phyloP scores from a whole-genome alignment of 345 rosid species.

The Citrus glauca region DNA sequence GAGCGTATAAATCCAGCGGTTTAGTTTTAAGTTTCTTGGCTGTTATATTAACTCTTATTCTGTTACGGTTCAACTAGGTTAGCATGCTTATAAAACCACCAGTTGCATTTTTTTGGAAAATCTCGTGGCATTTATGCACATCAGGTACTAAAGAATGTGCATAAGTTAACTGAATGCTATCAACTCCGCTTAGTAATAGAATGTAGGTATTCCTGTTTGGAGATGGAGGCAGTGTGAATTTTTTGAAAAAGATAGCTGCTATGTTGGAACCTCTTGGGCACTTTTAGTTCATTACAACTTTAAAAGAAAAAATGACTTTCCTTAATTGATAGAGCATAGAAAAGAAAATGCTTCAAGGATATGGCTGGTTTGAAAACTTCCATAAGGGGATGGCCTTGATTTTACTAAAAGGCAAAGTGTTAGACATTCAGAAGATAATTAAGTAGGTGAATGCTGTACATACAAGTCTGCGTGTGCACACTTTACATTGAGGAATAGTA shows the following conservation, averaged over 20 bases:
- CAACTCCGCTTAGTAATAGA: background rate
- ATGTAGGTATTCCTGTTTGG: background rate
- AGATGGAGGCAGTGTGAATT: background rate
- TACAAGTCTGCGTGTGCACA: background rate
- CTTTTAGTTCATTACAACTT: background rate
- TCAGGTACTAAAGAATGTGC: background rate
- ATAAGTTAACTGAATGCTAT: background rate
- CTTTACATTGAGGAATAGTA: background rate
- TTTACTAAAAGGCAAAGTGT: background rate
- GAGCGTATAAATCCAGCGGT: background rate
- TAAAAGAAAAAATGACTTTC: background rate
- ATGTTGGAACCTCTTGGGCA: background rate
- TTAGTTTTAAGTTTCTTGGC: background rate
- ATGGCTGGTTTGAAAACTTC: background rate
- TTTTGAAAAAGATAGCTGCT: background rate
- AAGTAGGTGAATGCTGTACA: background rate
- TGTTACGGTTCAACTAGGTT: background rate
- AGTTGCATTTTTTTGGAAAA: background rate
- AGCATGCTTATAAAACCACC: background rate
- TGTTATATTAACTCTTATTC: background rate
- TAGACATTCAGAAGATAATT: background rate
- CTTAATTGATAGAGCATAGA: background rate
- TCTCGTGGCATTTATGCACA: background rate
- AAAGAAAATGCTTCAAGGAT: background rate
- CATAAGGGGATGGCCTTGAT: background rate